These are phyloP conservation scores for Fallopia convolvulus DNA, from an alignment of 148 eudicot genomes.

Conservation along the genomic window DNA sequence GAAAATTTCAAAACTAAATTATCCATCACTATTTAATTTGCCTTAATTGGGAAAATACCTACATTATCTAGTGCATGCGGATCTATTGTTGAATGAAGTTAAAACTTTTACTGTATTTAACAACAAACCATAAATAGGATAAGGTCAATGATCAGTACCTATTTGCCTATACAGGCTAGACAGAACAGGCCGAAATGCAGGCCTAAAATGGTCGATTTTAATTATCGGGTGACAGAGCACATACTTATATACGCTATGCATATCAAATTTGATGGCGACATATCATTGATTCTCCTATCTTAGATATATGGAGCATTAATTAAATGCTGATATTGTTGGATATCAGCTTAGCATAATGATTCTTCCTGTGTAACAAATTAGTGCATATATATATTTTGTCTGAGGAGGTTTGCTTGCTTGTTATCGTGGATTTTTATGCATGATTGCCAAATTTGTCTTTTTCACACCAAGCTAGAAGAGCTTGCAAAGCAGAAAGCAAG, in stretches of 20 bases:
- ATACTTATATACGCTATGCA: background rate
- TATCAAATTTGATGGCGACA: conserved; percentile 2
- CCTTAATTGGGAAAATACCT: too few relatives aligned
- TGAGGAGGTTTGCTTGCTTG: background rate
- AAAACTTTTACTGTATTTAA: background rate
- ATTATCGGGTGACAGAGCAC: background rate
- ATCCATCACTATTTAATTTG: too few relatives aligned
- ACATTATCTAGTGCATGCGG: too few relatives aligned
- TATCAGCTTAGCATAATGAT: background rate
- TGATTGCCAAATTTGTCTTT: background rate
- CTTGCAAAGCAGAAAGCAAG: background rate
- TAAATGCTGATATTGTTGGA: conserved; percentile 2
- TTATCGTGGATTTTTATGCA: background rate
- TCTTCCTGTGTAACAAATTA: background rate
- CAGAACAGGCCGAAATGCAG: background rate
- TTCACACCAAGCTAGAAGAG: background rate
- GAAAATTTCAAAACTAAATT: too few relatives aligned
- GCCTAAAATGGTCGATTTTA: background rate
- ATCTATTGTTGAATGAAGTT: background rate
- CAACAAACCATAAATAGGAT: background rate
- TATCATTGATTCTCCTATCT: background rate
- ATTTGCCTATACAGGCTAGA: background rate
- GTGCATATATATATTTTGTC: background rate
- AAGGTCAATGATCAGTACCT: background rate
- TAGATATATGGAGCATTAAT: background rate